Evolutionary conservation across 352 stramenopile species (phyloP).

Genomic region (Globisporangium radiosum): DNA sequence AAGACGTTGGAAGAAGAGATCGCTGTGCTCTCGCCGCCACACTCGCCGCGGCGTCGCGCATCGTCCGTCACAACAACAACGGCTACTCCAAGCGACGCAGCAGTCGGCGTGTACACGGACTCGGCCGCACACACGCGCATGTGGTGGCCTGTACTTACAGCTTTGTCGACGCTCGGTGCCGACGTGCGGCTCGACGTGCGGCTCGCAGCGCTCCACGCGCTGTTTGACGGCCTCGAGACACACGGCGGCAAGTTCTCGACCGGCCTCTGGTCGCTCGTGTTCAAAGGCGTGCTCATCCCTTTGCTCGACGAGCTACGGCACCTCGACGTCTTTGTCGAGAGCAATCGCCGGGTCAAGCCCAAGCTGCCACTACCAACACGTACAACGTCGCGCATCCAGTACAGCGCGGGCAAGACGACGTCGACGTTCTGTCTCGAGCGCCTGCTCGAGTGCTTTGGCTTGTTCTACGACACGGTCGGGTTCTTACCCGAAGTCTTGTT

Average conservation of each 20-base stretch:
- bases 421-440: slow-evolving; percentile 62
- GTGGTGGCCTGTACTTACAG: slow-evolving; percentile 96
- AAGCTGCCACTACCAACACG: slow-evolving; percentile 32
- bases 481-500: slow-evolving; percentile 78
- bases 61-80: slow-evolving; percentile 19
- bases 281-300: slow-evolving; percentile 82
- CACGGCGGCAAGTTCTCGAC: slow-evolving; percentile 69
- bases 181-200: slow-evolving; percentile 89
- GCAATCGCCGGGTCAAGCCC: slow-evolving; percentile 17
- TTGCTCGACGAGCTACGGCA: slow-evolving; percentile 74
- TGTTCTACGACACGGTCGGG: slow-evolving; percentile 76
- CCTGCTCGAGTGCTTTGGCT: slow-evolving; percentile 60
- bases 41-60: slow-evolving; percentile 25
- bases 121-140: slow-evolving; percentile 60
- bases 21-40: slow-evolving; percentile 30
- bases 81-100: slow-evolving; percentile 1
- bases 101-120: slow-evolving; percentile 52
- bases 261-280: slow-evolving; percentile 77
- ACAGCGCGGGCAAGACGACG: slow-evolving; percentile 38
- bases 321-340: slow-evolving; percentile 56
- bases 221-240: slow-evolving; percentile 69
- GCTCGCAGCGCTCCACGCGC: slow-evolving; percentile 52
- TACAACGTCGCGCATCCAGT: slow-evolving; percentile 23
- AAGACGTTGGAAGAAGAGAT: slow-evolving; percentile 57
- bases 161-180: slow-evolving; percentile 90